Base-by-base conservation (phyloP, 2,329 filamentous ascomycete species). In the Phyllosticta citribraziliensis region DNA sequence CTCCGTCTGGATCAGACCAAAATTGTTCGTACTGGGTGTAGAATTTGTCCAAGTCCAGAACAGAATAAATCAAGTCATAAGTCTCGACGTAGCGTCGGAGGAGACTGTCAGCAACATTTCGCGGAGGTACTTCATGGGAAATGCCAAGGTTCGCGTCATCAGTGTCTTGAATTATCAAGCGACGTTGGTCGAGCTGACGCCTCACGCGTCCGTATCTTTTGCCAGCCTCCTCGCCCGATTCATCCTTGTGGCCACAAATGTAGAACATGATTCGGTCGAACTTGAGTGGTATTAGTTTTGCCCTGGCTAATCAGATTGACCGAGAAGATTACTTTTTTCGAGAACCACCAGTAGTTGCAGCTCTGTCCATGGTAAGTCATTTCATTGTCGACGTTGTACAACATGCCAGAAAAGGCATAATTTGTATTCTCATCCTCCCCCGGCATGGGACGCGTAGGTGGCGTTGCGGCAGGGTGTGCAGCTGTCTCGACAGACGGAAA, bases 41-140 rank as follows among this genome's bases (percentile, higher is more conserved):
- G 47, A 70, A 70, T 2, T 65, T 68, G 2, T 65, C 65, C 1
- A 64, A 60, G 50, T 70, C 68, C 4, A 70, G 57, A 17, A 70
- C 60, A n/a, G 53, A 35, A 17, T 30, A 56, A 3, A 56, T 25
- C 9, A 47, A 55, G 35, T 56, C 58, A 19, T 40, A 30, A 11
- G 25, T 61, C n/a, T 56, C 30, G 53, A 61, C 35, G 27, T 61
- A 61, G 17, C 47, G 52, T 12, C 20, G 6, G 1, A 61, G 47
- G 2, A 56, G 47, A 9, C 19, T n/a, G 25, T 61, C 58, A 20
- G 55, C 19, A 25, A 56, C 9, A 17, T 56, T 24, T 22, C 58
- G 40, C 12, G 53, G 9, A 25, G 58, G 58, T 10, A 56, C 53
- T n/a, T 56, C 53, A 25, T 20, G 19, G 17, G 47, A 25, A 2